phyloP scores from a whole-genome alignment of 805 yeast species.

The Hanseniaspora mollemarum region DNA sequence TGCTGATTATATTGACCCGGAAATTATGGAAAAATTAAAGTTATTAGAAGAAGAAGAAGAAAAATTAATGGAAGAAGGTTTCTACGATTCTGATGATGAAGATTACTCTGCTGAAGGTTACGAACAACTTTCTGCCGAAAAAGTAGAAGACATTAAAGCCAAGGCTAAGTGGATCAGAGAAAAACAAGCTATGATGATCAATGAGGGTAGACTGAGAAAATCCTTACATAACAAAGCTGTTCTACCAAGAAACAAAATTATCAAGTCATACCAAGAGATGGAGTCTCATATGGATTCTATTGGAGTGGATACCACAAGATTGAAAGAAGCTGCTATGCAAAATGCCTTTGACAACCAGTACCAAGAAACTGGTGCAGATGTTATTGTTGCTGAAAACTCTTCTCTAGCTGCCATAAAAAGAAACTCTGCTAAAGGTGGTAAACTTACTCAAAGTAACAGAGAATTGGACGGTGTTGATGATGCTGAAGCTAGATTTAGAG shows the following conservation, averaged over 20 bases:
- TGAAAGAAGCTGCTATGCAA: slow-evolving; percentile 42
- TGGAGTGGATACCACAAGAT: slow-evolving; percentile 72
- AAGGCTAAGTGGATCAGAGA: slow-evolving; percentile 94
- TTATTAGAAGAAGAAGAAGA: slow-evolving; percentile 97
- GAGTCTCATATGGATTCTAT: slow-evolving; percentile 79
- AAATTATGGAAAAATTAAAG: slow-evolving; percentile 82
- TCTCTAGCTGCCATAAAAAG: slow-evolving; percentile 25
- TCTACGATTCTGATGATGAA: slow-evolving; percentile 81
- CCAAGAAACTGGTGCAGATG: slow-evolving; percentile 63
- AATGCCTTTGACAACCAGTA: slow-evolving; percentile 33
- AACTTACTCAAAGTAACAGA: slow-evolving; percentile 57
- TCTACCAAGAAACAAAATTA: slow-evolving; percentile 80
- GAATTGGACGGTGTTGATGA: slow-evolving; percentile 77
- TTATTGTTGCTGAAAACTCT: slow-evolving; percentile 45
- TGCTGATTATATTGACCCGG: slow-evolving; percentile 94
- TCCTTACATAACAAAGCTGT: slow-evolving; percentile 74
- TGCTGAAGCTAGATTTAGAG: slow-evolving; percentile 67
- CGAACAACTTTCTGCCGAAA: slow-evolving; percentile 58
- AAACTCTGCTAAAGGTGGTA: slow-evolving; percentile 31
- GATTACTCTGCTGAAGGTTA: slow-evolving; percentile 55
- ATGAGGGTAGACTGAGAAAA: slow-evolving; percentile 77
- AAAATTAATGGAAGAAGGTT: slow-evolving; percentile 82
- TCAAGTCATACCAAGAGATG: slow-evolving; percentile 64
- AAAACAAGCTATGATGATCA: slow-evolving; percentile 86
- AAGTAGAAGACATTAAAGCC: slow-evolving; percentile 54